Evolutionary conservation across 257 asterid genomes (phyloP).

Genomic region (Jacaranda copaia): DNA sequence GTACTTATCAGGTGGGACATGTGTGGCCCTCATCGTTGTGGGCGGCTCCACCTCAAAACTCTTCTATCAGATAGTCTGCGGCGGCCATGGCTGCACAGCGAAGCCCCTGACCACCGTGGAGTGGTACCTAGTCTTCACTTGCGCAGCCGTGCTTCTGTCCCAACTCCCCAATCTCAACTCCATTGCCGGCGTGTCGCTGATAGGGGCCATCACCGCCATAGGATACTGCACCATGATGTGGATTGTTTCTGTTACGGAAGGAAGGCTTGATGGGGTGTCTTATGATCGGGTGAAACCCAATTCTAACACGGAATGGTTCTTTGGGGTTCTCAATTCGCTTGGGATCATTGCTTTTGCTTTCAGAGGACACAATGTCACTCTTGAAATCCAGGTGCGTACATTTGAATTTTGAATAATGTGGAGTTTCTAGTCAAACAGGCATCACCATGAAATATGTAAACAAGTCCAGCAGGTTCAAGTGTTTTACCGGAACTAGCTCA

Average conservation of each 20-base stretch:
- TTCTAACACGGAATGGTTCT: slow-evolving; percentile 26
- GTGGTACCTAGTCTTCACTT: slow-evolving; percentile 45
- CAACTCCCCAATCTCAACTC: slow-evolving; percentile 47
- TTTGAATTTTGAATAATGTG: too few relatives aligned
- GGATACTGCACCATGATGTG: slow-evolving; percentile 44
- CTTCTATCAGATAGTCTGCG: slow-evolving; percentile 43
- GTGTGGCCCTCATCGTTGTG: slow-evolving; percentile 40
- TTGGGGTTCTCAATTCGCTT: slow-evolving; percentile 35
- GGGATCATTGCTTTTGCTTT: slow-evolving; percentile 49
- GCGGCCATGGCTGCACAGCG: slow-evolving; percentile 36
- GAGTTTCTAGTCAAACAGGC: background rate
- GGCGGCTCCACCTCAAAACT: slow-evolving; percentile 45
- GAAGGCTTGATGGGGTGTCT: slow-evolving; percentile 35
- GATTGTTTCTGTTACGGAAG: slow-evolving; percentile 40
- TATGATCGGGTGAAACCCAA: slow-evolving; percentile 34
- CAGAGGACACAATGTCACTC: slow-evolving; percentile 45
- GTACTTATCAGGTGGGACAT: slow-evolving; percentile 45
- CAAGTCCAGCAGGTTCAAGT: too few relatives aligned
- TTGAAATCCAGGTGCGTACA: slow-evolving; percentile 39
- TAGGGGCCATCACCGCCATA: slow-evolving; percentile 45
- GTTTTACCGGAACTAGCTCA: too few relatives aligned
- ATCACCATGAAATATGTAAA: too few relatives aligned
- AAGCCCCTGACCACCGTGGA: slow-evolving; percentile 43
- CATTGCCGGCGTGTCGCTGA: slow-evolving; percentile 43
- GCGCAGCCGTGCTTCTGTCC: slow-evolving; percentile 37